Evolutionary conservation across 371 early-diverging fungal genomes (phyloP), one percentile per base, ranked within the genome.

Genomic region (Blakeslea trispora): DNA sequence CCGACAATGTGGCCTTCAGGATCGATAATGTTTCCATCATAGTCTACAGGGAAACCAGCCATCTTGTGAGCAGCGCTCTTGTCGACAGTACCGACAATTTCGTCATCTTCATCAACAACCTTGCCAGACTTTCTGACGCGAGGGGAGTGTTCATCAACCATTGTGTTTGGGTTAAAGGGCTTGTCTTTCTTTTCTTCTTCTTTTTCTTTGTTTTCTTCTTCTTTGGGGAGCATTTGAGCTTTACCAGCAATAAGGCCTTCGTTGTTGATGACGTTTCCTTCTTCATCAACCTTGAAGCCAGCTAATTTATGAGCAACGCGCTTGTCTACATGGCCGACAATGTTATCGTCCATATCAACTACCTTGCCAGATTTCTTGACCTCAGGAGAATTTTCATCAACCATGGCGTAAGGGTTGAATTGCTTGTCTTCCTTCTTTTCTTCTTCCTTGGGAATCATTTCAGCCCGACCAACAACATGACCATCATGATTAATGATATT

Each of bases 111-210:
- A 28, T 60, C 58, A 48, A 68, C 21, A 3, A 68, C 51, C 35
- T 68, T 64, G 54, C 69, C 64, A 34, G 69, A 64, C 40, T 54
- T 57, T 18, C 50, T 53, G 17, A 64, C 69, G 5, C 44, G 48
- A 55, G 64, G 61, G 44, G 64, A 61, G 17, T 60, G 41, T 22
- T 64, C 64, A 59, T 63, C 55, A 11, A 64, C 46, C 37, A 47
- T 39, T 3, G 52, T 41, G 31, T 64, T 51, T 28, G 65, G 65
- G 39, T 64, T 64, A 22, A 55, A 56, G 17, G 39, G 56, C 31
- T 61, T 56, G 7, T 48, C 28, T 10, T 51, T 41, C 18, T 65
- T 48, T 23, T 41, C 44, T 45, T 51, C 34, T 45, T 60, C 49
- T 45, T 51, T 23, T 45, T 60, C 49, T 15, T 44, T 23, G 9